Conservation (phyloP, 306 rosid species). For the Cicer yamashitae region DNA sequence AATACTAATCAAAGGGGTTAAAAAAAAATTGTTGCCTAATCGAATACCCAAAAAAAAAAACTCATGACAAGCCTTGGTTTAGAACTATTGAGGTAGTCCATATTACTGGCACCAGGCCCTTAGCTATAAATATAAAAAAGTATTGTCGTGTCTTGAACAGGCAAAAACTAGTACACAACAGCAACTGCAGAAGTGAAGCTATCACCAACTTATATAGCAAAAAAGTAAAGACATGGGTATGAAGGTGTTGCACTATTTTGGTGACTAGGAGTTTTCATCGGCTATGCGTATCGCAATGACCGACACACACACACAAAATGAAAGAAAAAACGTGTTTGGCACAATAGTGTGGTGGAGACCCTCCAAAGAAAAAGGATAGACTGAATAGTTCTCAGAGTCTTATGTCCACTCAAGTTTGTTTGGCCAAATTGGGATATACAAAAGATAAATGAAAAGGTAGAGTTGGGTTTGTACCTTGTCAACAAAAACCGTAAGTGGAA, state of each 20-base stretch:
- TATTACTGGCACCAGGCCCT: neutral
- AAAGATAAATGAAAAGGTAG: neutral
- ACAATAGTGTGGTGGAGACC: conserved; percentile 9
- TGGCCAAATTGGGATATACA: conserved; percentile 12
- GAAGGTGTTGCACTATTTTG: conserved; percentile 34
- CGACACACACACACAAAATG: neutral
- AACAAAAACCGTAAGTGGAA: neutral
- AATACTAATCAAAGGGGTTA: too few relatives aligned
- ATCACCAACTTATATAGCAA: conserved; percentile 5
- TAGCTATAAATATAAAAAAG: conserved; percentile 15
- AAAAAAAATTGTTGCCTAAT: too few relatives aligned
- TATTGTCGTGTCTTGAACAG: conserved; percentile 20
- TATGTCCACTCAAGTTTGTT: neutral
- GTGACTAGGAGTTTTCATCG: conserved; percentile 36
- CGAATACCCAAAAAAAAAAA: too few relatives aligned
- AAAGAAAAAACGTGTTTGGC: neutral
- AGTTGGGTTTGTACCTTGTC: conserved; percentile 4
- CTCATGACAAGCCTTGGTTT: too few relatives aligned
- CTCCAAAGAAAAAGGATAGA: neutral
- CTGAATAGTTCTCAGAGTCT: neutral
- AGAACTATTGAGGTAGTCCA: too few relatives aligned
- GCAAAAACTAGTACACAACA: conserved; percentile 1
- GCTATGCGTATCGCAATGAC: conserved; percentile 21
- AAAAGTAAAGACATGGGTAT: conserved; percentile 17
- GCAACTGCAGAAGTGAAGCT: neutral